A percentile compares a stretch with the other conserved stretches of the same genome.
phyloP scores from a whole-genome alignment of 768 basidiomycete genomes.

The Lentinula boryana region DNA sequence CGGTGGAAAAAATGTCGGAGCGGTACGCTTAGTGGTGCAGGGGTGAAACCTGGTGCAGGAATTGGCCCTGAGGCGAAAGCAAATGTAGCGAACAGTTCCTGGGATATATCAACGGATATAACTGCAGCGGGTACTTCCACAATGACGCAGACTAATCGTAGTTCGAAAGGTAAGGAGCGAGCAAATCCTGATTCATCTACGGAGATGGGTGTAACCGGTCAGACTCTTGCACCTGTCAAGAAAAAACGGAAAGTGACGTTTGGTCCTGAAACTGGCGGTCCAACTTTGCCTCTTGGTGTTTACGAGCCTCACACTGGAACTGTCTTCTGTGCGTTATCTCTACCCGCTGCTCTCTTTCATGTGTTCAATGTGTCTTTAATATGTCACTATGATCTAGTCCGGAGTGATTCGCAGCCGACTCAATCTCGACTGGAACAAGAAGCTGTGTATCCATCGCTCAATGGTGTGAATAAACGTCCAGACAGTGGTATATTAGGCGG shows the following conservation, averaged over 20 bases:
- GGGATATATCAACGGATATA: conserved; percentile 11
- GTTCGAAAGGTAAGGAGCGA: conserved; percentile 14
- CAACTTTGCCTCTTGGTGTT: conserved; percentile 50
- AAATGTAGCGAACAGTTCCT: conserved; percentile 21
- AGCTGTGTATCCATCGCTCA: conserved; percentile 15
- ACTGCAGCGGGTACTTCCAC: not conserved
- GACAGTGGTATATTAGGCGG: conserved; percentile 49
- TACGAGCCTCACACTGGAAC: conserved; percentile 82
- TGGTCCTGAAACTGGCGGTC: conserved; percentile 13
- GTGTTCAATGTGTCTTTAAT: not conserved
- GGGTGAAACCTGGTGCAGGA: conserved; percentile 46
- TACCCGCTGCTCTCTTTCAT: not conserved
- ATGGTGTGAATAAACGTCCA: conserved; percentile 24
- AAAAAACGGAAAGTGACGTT: conserved; percentile 21
- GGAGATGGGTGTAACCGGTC: conserved; percentile 15
- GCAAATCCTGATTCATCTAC: conserved; percentile 14
- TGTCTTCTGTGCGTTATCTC: conserved; percentile 56
- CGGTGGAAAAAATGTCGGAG: conserved; percentile 55
- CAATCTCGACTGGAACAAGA: conserved; percentile 48
- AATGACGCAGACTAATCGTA: not conserved
- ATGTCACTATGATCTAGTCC: conserved; percentile 41
- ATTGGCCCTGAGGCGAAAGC: conserved; percentile 26
- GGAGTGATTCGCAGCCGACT: conserved; percentile 73
- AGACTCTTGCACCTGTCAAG: conserved; percentile 19
- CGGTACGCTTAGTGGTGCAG: conserved; percentile 27